Conservation (phyloP, 345 rosid species). For the Syzygium grande region DNA sequence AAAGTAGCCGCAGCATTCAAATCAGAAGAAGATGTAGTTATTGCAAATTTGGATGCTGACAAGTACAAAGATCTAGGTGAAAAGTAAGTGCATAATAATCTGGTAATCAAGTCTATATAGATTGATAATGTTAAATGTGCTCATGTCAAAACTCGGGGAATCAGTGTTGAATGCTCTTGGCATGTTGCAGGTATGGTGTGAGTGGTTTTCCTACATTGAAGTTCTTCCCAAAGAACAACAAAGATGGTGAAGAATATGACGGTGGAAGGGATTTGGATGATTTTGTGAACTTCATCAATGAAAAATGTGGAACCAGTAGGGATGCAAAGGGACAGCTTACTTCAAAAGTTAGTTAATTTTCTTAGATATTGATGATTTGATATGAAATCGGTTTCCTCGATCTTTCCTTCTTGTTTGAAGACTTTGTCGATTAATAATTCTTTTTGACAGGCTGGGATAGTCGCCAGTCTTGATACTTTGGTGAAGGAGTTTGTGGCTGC, state of each 20-base stretch:
- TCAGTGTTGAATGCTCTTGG: neutral
- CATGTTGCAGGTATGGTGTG: constrained; percentile 57
- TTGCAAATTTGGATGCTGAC: constrained; percentile 95
- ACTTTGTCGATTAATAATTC: neutral
- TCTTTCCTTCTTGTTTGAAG: neutral
- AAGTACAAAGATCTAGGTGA: constrained; percentile 64
- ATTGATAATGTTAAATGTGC: neutral
- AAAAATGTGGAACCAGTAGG: constrained; percentile 73
- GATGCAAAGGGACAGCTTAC: constrained; percentile 87
- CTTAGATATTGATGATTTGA: neutral
- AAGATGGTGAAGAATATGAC: constrained; percentile 89
- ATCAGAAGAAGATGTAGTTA: constrained; percentile 68
- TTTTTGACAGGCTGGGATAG: constrained; percentile 67
- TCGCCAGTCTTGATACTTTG: constrained; percentile 65
- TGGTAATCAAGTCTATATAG: neutral
- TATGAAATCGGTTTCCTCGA: neutral
- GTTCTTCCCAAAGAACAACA: constrained; percentile 85
- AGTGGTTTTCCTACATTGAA: constrained; percentile 92
- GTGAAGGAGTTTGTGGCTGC: constrained; percentile 87
- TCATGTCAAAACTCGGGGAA: neutral
- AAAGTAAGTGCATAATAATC: constrained; percentile 42
- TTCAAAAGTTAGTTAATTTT: constrained; percentile 36
- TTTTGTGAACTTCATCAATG: constrained; percentile 83
- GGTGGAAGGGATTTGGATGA: constrained; percentile 90
- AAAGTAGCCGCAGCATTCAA: constrained; percentile 84